These are phyloP conservation scores for Chaetoceros muelleri DNA, from an alignment of 108 stramenopile genomes.

Conservation along the genomic window DNA sequence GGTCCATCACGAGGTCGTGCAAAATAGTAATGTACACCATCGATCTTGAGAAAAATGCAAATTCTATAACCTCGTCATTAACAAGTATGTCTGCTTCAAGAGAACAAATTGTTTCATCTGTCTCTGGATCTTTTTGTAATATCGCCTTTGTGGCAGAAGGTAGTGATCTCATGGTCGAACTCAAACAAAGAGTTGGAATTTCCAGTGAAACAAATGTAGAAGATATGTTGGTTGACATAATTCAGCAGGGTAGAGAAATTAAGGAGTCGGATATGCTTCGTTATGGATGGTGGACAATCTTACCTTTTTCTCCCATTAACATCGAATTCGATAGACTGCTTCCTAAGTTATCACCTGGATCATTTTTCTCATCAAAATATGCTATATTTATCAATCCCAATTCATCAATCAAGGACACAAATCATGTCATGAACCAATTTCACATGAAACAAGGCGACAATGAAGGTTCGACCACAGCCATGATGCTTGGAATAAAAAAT, in stretches of 20 bases:
- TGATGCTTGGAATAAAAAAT: constrained; percentile 36
- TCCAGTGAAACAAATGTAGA: background rate
- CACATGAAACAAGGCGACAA: constrained; percentile 27
- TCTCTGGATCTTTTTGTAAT: constrained; percentile 42
- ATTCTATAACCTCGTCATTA: constrained; percentile 17
- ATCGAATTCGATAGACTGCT: constrained; percentile 24
- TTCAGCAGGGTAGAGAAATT: background rate
- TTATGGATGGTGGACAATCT: constrained; percentile 63
- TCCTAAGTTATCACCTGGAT: constrained; percentile 72
- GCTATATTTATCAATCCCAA: constrained; percentile 59
- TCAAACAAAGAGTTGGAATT: background rate
- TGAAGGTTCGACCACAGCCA: constrained; percentile 31
- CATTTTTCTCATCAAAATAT: constrained; percentile 53
- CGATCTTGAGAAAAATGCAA: constrained; percentile 37
- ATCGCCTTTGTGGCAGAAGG: constrained; percentile 8
- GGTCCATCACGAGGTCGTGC: constrained; percentile 43
- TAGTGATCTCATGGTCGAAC: background rate
- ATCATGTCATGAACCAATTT: constrained; percentile 33
- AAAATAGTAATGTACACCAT: constrained; percentile 66
- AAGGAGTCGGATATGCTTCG: constrained; percentile 10
- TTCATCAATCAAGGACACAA: constrained; percentile 37
- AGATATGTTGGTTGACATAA: background rate
- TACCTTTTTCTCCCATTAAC: constrained; percentile 26
- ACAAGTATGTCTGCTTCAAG: constrained; percentile 41
- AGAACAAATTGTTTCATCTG: constrained; percentile 67